Evolutionary conservation across 495 filamentous ascomycete species (phyloP).

Genomic region (Penicillium macrosclerotiorum): DNA sequence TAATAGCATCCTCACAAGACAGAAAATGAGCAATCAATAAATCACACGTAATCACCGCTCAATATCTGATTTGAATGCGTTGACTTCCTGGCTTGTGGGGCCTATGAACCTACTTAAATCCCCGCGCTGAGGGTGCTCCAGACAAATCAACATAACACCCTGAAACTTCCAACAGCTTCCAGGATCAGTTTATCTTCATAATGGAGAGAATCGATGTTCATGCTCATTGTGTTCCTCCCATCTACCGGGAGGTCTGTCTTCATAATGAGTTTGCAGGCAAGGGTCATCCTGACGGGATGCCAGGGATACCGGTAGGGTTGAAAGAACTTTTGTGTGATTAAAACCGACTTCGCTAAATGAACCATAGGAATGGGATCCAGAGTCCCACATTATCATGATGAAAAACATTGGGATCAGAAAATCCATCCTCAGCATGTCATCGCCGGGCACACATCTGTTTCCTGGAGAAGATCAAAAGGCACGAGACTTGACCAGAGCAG

Average conservation of each 20-base stretch:
- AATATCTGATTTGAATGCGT: too few relatives aligned
- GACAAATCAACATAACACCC: not conserved
- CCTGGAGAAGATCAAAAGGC: conserved; percentile 31
- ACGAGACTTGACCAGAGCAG: conserved; percentile 26
- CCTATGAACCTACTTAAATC: too few relatives aligned
- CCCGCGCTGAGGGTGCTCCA: not conserved
- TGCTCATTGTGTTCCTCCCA: conserved; percentile 33
- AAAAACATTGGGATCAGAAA: conserved; percentile 39
- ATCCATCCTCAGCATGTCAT: conserved; percentile 51
- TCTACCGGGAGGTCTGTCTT: conserved; percentile 32
- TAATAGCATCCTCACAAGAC: too few relatives aligned
- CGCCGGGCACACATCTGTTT: conserved; percentile 47
- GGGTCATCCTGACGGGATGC: conserved; percentile 47
- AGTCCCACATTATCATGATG: conserved; percentile 49
- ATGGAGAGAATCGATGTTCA: conserved; percentile 37
- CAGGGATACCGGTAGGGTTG: conserved; percentile 35
- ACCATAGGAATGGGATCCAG: conserved; percentile 38
- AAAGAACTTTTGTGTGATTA: not conserved
- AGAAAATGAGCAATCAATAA: too few relatives aligned
- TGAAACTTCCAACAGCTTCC: not conserved
- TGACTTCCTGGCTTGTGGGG: too few relatives aligned
- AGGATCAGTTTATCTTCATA: not conserved
- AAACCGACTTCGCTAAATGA: not conserved
- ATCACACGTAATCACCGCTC: too few relatives aligned
- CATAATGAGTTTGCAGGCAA: conserved; percentile 31